Evolutionary conservation across 305 asterid genomes (phyloP).

Genomic region (Fraxinus angustifolia): DNA sequence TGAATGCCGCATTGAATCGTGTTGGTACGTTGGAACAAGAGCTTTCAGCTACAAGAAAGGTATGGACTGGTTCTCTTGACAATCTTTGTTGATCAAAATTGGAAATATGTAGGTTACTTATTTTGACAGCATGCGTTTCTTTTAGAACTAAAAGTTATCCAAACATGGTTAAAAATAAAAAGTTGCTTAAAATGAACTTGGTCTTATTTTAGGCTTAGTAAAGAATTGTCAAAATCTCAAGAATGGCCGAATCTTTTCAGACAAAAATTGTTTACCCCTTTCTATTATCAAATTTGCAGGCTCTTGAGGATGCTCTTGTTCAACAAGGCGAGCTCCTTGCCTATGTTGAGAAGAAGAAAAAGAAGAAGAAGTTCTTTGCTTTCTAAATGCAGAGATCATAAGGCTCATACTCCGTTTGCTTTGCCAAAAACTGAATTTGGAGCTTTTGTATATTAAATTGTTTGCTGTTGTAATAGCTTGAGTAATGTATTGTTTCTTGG

Average conservation of each 20-base stretch:
- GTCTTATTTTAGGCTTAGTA: not conserved
- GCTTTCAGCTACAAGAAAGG: slow-evolving; percentile 44
- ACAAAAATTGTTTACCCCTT: not conserved
- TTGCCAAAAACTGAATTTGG: not conserved
- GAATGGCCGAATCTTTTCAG: not conserved
- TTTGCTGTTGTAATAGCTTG: slow-evolving; percentile 19
- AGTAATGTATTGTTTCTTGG: slow-evolving; percentile 16
- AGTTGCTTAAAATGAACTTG: not conserved
- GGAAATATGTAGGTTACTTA: not conserved
- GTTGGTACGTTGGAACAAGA: slow-evolving; percentile 68
- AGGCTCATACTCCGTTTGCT: slow-evolving; percentile 14
- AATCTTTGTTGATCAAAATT: not conserved
- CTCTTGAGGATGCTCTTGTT: slow-evolving; percentile 53
- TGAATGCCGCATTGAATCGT: slow-evolving; percentile 57
- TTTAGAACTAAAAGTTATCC: not conserved
- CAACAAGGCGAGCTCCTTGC: slow-evolving; percentile 67
- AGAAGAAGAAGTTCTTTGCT: slow-evolving; percentile 69
- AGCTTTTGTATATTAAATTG: slow-evolving; percentile 15
- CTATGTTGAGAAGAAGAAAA: slow-evolving; percentile 64
- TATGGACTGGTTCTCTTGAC: not conserved
- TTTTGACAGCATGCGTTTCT: not conserved
- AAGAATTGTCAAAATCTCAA: not conserved
- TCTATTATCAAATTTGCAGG: slow-evolving; percentile 29
- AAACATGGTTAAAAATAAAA: not conserved
- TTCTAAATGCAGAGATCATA: slow-evolving; percentile 32